Evolutionary conservation across 1,284 basidiomycete species (phyloP).

Genomic region (Ceratobasidium papillatum): DNA sequence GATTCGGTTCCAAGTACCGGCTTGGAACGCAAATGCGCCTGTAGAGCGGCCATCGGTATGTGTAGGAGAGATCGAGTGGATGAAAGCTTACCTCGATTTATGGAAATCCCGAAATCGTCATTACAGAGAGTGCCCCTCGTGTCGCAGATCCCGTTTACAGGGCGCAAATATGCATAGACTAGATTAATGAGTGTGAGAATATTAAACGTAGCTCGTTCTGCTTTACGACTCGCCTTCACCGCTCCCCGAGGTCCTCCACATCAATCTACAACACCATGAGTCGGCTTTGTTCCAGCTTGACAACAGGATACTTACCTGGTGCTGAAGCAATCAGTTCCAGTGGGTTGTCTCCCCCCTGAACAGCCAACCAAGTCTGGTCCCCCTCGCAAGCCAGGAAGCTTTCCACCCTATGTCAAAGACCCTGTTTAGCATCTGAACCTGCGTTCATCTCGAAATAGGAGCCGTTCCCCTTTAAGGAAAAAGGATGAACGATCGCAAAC

Average conservation of each 20-base stretch:
- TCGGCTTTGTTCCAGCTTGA: background rate
- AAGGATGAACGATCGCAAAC: background rate
- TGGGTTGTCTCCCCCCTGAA: conserved; percentile 59
- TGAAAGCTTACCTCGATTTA: conserved; percentile 55
- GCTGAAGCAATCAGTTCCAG: conserved; percentile 72
- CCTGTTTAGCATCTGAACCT: conserved; percentile 13
- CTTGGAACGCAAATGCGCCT: conserved; percentile 12
- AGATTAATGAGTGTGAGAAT: conserved; percentile 4
- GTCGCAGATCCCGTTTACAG: conserved; percentile 55
- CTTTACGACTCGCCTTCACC: conserved; percentile 60
- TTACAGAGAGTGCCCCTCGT: conserved; percentile 52
- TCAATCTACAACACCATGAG: conserved; percentile 56
- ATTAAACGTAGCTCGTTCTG: background rate
- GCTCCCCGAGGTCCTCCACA: conserved; percentile 70
- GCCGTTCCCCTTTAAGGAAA: background rate
- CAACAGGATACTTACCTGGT: conserved; percentile 51
- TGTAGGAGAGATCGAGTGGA: conserved; percentile 63
- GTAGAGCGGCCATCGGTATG: background rate
- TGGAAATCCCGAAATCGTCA: conserved; percentile 57
- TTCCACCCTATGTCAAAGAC: conserved; percentile 59
- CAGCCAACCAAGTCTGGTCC: conserved; percentile 58
- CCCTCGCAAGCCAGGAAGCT: conserved; percentile 76
- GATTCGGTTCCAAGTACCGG: conserved; percentile 64
- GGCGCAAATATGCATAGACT: conserved; percentile 73
- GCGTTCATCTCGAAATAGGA: background rate